Conservation (phyloP, 169 alveolate species). For the Plasmodium inui region DNA sequence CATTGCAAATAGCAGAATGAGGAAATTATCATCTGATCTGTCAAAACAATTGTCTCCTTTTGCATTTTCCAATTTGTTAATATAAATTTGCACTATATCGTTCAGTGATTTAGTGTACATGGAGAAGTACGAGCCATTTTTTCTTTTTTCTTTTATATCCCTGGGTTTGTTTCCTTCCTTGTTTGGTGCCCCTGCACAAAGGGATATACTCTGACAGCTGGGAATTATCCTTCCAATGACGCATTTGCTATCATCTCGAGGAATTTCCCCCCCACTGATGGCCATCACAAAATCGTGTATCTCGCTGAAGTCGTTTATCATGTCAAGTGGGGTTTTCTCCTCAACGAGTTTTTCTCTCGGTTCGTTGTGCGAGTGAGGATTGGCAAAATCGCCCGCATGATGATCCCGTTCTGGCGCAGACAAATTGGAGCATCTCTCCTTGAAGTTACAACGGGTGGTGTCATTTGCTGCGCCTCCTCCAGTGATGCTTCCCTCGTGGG, state of each 20-base stretch:
- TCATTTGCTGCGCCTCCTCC: not conserved
- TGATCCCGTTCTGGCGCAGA: not conserved
- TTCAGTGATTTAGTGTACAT: conserved; percentile 8
- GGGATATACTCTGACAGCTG: not conserved
- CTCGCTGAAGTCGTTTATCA: conserved; percentile 33
- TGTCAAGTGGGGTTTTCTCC: not conserved
- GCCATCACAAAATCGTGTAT: conserved; percentile 10
- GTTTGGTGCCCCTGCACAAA: not conserved
- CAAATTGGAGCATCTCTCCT: not conserved
- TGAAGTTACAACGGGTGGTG: not conserved
- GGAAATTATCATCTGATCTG: conserved; percentile 9
- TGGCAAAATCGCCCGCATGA: not conserved
- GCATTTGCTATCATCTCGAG: not conserved
- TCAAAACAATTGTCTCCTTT: not conserved
- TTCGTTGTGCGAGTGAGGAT: not conserved
- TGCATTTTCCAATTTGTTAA: conserved; percentile 15
- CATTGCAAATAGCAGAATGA: conserved; percentile 42
- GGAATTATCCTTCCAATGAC: not conserved
- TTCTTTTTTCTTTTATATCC: not conserved
- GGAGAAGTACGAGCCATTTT: conserved; percentile 9
- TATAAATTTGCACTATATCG: conserved; percentile 33
- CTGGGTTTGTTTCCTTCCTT: not conserved
- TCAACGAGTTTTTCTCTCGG: not conserved
- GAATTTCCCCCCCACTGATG: not conserved
- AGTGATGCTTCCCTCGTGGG: not conserved